phyloP scores from a whole-genome alignment of 768 basidiomycete species.

The Sarcodon aspratus region DNA sequence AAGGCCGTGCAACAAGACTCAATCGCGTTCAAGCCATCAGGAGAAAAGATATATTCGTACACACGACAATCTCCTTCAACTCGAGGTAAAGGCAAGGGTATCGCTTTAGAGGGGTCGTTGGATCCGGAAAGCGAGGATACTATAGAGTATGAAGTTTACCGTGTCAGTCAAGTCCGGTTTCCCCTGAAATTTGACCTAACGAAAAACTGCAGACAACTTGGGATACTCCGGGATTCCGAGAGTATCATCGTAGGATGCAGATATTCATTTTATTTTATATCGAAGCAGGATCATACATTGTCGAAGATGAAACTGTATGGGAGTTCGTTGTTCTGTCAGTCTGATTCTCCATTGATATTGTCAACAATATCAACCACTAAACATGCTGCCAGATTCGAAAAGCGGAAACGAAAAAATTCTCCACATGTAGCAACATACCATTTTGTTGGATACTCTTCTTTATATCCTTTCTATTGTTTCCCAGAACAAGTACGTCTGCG shows the following conservation, averaged over 20 bases:
- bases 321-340: constrained; percentile 84
- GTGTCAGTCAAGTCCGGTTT: constrained; percentile 40
- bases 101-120: constrained; percentile 20
- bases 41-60: constrained; percentile 70
- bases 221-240: constrained; percentile 77
- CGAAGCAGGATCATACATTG: constrained; percentile 91
- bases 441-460: constrained; percentile 87
- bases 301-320: constrained; percentile 90
- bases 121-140: constrained; percentile 44
- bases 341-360: background rate
- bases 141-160: constrained; percentile 83
- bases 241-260: constrained; percentile 90
- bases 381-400: constrained; percentile 56
- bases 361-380: background rate
- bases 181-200: constrained; percentile 1
- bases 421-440: constrained; percentile 61
- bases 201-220: constrained; percentile 55
- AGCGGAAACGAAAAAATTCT: constrained; percentile 47
- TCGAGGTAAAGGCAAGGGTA: constrained; percentile 45
- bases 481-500: constrained; percentile 84
- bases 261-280: constrained; percentile 90
- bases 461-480: constrained; percentile 94
- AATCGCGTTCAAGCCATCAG: constrained; percentile 63
- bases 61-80: constrained; percentile 36
- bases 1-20: constrained; percentile 70